phyloP scores from a whole-genome alignment of 257 asterid genomes.

The Eustoma russellianum region DNA sequence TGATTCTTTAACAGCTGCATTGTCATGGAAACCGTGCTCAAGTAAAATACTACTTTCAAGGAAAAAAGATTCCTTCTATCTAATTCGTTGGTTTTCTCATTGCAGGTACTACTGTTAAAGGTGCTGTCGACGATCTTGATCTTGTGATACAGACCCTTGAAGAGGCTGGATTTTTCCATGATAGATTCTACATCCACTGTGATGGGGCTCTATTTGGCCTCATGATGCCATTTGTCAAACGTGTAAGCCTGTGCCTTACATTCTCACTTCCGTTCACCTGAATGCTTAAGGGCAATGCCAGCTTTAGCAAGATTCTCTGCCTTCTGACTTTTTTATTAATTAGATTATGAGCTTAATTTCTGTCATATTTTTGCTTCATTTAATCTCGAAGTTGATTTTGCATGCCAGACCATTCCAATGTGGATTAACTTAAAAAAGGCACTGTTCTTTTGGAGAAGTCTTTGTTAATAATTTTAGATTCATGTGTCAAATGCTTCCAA shows the following conservation, averaged over 20 bases:
- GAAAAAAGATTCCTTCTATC: not conserved
- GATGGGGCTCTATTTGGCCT: conserved; percentile 97
- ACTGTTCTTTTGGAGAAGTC: not conserved
- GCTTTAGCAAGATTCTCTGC: not conserved
- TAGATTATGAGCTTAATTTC: not conserved
- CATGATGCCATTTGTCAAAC: conserved; percentile 99
- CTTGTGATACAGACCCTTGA: conserved; percentile 85
- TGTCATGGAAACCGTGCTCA: not conserved
- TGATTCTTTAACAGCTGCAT: conserved; percentile 4
- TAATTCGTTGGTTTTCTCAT: conserved; percentile 8
- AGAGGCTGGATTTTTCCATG: conserved; percentile 69
- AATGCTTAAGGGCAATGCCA: not conserved
- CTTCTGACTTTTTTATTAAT: too few species aligned
- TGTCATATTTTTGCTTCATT: not conserved
- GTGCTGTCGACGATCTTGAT: conserved; percentile 99
- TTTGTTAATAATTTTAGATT: not conserved
- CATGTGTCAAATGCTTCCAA: too few species aligned
- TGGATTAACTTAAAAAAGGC: not conserved
- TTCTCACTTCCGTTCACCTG: not conserved
- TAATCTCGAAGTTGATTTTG: not conserved
- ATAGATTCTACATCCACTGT: conserved; percentile 90
- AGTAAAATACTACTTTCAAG: not conserved
- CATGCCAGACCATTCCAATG: not conserved
- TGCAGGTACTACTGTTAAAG: conserved; percentile 96
- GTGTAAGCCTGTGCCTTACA: conserved; percentile 26